Evolutionary conservation across 768 basidiomycete species (phyloP), one percentile per base, ranked within the genome.

Genomic region (Tulasnella sp.): DNA sequence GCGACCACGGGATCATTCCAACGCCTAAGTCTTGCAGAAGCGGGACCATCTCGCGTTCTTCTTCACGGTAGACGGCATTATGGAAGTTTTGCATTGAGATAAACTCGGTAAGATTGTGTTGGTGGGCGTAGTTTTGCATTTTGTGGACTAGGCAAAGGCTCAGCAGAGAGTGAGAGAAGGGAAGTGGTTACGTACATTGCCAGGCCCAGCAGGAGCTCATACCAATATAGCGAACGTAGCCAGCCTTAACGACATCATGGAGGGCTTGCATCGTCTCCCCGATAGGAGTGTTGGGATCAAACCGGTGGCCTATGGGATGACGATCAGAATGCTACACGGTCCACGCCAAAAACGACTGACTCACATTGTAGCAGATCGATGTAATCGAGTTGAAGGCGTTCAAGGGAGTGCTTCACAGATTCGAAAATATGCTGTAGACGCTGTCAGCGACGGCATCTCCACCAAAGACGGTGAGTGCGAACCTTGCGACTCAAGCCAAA

Each of bases 301-400:
- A 76, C 23, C 77, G 71, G 72, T 60, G 62, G 75, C 67, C 2
- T 79, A 69, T 12, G 68, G 51, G n/a, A n/a, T n/a, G 61, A 81
- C 80, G 58, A 80, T 80, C 4, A 79, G 71, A 65, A 79, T 77
- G 63, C 76, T 75, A 77, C 76, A 55, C n/a, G 41, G 39, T n/a
- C 3, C 35, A 48, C 36, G 29, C 34, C 25, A 23, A 40, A 36
- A 32, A 62, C 23, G 9, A n/a, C 57, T 70, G 69, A 35, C 82
- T 67, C 55, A 56, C 50, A 83, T 70, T 87, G 85, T 6, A 86
- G 68, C 1, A 87, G 68, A 63, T 88, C 87, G 63, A 89, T 74
- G 61, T 86, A 85, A 50, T 88, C 86, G 25, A 85, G 67, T 43
- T 86, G 81, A 2, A 89, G 73, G 15, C 85, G 75, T 64, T 82